Conservation (phyloP, 352 stramenopile species). For the Phytophthora idaei region DNA sequence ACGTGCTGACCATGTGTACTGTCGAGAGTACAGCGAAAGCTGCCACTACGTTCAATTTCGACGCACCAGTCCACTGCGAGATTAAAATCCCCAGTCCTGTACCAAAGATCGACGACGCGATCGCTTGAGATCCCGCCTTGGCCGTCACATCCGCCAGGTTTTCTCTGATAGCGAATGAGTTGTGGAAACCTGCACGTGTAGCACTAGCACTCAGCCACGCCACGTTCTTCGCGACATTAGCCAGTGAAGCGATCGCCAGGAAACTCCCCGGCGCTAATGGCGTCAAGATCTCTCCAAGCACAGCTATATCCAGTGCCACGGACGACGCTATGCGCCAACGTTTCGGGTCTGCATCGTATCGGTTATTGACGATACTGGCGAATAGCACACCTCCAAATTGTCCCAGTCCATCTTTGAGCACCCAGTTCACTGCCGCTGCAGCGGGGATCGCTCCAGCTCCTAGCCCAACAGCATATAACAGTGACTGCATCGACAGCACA, state of each 20-base stretch:
- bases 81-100: slow-evolving; percentile 70
- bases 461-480: slow-evolving; percentile 94
- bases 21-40: slow-evolving; percentile 60
- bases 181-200: slow-evolving; percentile 94
- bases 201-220: slow-evolving; percentile 94
- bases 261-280: slow-evolving; percentile 83
- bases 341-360: slow-evolving; percentile 95
- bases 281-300: slow-evolving; percentile 92
- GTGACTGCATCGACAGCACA: slow-evolving; percentile 94
- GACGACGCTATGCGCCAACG: slow-evolving; percentile 92
- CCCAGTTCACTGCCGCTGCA: slow-evolving; percentile 95
- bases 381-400: slow-evolving; percentile 97
- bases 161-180: slow-evolving; percentile 86
- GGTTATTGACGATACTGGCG: slow-evolving; percentile 89
- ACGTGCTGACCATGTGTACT: slow-evolving; percentile 64
- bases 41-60: slow-evolving; percentile 51
- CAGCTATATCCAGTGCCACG: slow-evolving; percentile 90
- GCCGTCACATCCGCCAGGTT: slow-evolving; percentile 97
- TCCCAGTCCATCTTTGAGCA: slow-evolving; percentile 96
- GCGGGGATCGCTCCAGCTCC: slow-evolving; percentile 84
- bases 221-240: slow-evolving; percentile 96
- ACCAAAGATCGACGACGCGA: slow-evolving; percentile 90
- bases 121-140: slow-evolving; percentile 94
- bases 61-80: slow-evolving; percentile 61
- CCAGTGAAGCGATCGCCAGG: slow-evolving; percentile 88